Evolutionary conservation across 768 basidiomycete species (phyloP), one percentile per base, ranked within the genome.

Genomic region (Tricholoma sp.): DNA sequence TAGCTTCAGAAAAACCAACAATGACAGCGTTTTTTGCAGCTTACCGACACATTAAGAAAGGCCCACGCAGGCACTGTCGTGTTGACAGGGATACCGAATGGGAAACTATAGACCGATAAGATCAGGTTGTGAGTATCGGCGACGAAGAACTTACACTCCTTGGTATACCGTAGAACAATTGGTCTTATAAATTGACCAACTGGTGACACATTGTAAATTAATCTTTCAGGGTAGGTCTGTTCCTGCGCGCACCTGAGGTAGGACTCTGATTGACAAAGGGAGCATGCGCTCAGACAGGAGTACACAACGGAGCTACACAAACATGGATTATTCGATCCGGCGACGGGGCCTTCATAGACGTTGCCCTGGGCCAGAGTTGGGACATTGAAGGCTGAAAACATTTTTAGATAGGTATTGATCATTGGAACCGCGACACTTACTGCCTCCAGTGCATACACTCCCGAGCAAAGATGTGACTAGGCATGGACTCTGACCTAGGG

Each of bases 251-350:
- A 53, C 52, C 15, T 20, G 8, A 12, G 20, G 58, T 54, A 47
- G 48, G 28, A 32, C 51, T 36, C 32, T 50, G 28, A 33, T 58
- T 59, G 48, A 58, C 61, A 50, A 48, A 65, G 61, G 4, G 76
- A 72, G 61, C 82, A 84, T n/a, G 80, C 79, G 52, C 74, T 75
- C 55, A 80, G 60, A 60, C 81, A 60, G n/a, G 76, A 76, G 65
- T 82, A 84, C 47, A 76, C 76, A 10, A 83, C 78, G 0, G 80
- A 73, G 60, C 76, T 81, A 65, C 81, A 82, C 58, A 66, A 66
- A 63, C 82, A 83, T n/a, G 58, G n/a, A 52, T 76, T 79, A 13
- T 68, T 74, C 20, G 65, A 58, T 7, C 47, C 57, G 31, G 13
- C 50, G 13, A 4, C 7, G 6, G 34, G 50, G 8, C 29, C 52